Percentiles rank a stretch among this genome's conserved stretches.
phyloP scores from a whole-genome alignment of 768 basidiomycete species.

The Tulasnella calospora region DNA sequence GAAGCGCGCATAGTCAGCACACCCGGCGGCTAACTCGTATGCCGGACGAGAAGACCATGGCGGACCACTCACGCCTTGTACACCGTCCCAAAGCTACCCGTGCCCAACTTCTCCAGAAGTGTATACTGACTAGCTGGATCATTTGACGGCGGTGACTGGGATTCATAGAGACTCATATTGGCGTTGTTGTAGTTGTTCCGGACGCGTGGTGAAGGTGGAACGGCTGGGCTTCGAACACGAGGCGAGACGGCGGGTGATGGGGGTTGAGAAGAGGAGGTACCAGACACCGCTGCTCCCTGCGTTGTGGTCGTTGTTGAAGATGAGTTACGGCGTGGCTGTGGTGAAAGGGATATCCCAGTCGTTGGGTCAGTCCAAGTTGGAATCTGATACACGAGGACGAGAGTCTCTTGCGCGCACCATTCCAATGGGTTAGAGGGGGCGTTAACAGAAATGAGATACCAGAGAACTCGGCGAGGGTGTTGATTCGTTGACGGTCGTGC shows the following conservation, averaged over 20 bases:
- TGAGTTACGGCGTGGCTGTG: neutral
- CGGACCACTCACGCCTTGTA: constrained; percentile 68
- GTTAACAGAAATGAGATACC: neutral
- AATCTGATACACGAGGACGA: neutral
- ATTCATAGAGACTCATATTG: neutral
- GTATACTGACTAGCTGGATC: constrained; percentile 90
- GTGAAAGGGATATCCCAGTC: neutral
- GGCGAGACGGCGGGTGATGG: neutral
- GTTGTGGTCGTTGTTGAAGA: neutral
- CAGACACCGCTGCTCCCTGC: neutral
- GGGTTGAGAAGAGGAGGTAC: neutral
- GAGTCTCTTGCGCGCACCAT: neutral
- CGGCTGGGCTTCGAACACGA: neutral
- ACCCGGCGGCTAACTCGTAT: neutral
- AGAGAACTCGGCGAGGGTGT: neutral
- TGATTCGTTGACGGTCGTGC: neutral
- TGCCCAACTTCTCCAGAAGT: constrained; percentile 91
- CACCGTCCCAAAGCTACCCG: constrained; percentile 93
- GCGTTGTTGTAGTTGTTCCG: neutral
- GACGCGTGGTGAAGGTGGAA: neutral
- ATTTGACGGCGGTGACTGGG: constrained; percentile 33
- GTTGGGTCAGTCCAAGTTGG: neutral
- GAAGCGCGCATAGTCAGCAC: neutral
- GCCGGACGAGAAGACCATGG: neutral
- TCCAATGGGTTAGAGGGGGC: neutral